These are phyloP conservation scores for Nothophytophthora sp. DNA, from an alignment of 352 stramenopile genomes.

Conservation along the genomic window DNA sequence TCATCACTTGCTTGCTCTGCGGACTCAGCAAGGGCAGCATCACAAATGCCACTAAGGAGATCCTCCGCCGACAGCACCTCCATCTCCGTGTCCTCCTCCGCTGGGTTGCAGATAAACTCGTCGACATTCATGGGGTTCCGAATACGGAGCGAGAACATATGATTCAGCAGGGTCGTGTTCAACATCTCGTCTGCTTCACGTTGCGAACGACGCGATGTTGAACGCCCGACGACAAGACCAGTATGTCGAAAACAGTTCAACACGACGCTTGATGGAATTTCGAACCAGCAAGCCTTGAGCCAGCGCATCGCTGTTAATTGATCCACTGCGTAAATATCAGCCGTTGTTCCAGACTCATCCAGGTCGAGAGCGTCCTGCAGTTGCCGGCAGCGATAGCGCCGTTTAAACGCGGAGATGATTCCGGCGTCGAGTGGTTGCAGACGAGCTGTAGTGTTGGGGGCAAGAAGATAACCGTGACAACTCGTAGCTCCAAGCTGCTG, in stretches of 20 bases:
- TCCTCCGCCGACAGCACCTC: background rate
- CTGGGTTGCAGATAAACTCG: constrained; percentile 1
- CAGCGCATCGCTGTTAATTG: background rate
- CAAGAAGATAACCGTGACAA: background rate
- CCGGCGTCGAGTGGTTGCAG: background rate
- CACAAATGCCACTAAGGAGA: background rate
- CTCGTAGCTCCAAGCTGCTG: background rate
- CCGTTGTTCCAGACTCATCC: background rate
- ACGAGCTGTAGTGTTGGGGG: background rate
- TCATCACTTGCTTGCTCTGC: background rate
- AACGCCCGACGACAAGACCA: background rate
- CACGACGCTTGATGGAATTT: background rate
- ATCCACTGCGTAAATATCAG: constrained; percentile 1
- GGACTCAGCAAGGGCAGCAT: background rate
- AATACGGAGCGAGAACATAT: background rate
- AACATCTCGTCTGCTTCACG: background rate
- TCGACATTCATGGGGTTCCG: background rate
- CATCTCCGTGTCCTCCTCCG: background rate
- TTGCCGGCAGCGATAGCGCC: background rate
- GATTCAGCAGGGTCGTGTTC: background rate
- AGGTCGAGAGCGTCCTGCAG: constrained; percentile 1
- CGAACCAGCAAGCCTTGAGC: background rate
- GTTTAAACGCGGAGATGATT: constrained; percentile 1
- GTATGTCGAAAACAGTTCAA: background rate
- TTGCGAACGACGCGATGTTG: background rate